A percentile compares a stretch with the other conserved stretches of the same genome.
phyloP scores from a whole-genome alignment of 2,329 filamentous ascomycete genomes.

The Aspergillus ibericus region DNA sequence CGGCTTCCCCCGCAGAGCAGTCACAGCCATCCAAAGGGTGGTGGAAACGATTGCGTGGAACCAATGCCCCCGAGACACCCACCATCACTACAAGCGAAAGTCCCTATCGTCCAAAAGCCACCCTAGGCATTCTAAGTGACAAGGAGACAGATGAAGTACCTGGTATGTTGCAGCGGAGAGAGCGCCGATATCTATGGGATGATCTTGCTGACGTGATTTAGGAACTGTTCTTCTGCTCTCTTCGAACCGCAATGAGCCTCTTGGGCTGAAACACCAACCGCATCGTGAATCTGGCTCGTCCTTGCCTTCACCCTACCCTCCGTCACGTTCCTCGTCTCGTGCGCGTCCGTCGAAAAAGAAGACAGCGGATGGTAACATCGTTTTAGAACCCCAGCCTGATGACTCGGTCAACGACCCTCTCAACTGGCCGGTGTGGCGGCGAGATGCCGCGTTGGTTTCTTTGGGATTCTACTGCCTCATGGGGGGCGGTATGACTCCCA shows the following conservation, averaged over 20 bases:
- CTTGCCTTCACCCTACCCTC: constrained; percentile 46
- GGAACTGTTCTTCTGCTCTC: constrained; percentile 63
- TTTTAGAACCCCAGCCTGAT: constrained; percentile 88
- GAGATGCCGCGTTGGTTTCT: constrained; percentile 76
- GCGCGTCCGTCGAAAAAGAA: constrained; percentile 61
- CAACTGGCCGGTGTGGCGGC: constrained; percentile 82
- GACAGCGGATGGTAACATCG: constrained; percentile 77
- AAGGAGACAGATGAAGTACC: constrained; percentile 81
- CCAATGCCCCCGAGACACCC: neutral
- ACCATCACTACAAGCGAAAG: constrained; percentile 16
- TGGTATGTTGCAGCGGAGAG: constrained; percentile 52
- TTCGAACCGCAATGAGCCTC: constrained; percentile 61
- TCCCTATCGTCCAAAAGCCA: constrained; percentile 50
- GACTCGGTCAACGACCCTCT: constrained; percentile 87
- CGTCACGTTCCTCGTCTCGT: constrained; percentile 41
- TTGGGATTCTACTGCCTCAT: constrained; percentile 91
- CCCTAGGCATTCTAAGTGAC: constrained; percentile 81
- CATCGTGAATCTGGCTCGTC: constrained; percentile 59
- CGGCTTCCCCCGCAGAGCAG: neutral
- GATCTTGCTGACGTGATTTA: constrained; percentile 25
- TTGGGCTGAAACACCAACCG: constrained; percentile 64
- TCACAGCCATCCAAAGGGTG: constrained; percentile 3
- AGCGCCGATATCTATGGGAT: neutral
- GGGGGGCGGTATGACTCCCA: constrained; percentile 86
- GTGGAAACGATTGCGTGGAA: constrained; percentile 24